Percentiles rank a stretch among this genome's conserved stretches.
Conservation (phyloP, 2,329 filamentous ascomycete species). For the Xylaria sp. region DNA sequence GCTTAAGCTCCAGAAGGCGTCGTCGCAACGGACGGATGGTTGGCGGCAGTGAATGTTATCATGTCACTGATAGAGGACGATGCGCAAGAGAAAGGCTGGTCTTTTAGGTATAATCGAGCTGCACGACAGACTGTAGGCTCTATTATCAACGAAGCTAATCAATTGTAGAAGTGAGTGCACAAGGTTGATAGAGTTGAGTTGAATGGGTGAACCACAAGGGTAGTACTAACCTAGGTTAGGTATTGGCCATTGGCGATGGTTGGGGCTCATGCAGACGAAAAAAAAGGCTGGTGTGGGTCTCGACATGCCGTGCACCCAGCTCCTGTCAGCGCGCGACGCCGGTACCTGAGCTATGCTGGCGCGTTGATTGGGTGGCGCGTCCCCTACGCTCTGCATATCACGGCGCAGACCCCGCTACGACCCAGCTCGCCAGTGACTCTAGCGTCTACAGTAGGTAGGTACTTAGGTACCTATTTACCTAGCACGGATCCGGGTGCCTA, state of each 20-base stretch:
- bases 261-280: neutral
- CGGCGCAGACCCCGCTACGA: neutral
- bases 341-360: neutral
- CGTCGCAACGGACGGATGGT: neutral
- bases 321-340: constrained; percentile 11
- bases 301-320: neutral
- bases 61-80: neutral
- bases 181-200: neutral
- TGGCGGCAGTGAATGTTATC: neutral
- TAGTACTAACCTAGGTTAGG: no score
- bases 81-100: neutral
- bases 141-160: neutral
- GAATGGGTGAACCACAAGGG: no score
- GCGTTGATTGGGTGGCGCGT: constrained; percentile 14
- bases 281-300: constrained; percentile 9
- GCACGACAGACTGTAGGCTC: neutral
- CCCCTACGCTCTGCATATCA: neutral
- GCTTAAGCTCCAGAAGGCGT: constrained; percentile 4
- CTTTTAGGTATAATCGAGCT: neutral
- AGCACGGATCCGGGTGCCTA: no score
- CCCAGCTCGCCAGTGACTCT: no score
- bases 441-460: no score
- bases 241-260: neutral
- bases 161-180: neutral
- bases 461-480: no score